phyloP scores from a whole-genome alignment of 306 rosid genomes.

The Castanea mollissima region DNA sequence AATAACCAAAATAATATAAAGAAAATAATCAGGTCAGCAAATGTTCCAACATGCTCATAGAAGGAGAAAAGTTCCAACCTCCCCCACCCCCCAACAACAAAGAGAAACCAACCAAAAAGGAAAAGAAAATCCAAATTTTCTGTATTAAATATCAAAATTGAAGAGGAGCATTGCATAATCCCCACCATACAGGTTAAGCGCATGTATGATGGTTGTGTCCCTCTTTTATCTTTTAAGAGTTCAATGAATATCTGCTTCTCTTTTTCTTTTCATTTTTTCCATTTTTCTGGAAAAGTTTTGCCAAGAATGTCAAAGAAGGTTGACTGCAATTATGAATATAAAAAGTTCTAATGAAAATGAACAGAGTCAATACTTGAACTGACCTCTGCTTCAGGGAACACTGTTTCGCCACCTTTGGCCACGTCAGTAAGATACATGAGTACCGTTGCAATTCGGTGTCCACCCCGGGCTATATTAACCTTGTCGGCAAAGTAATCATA shows the following conservation, averaged over 20 bases:
- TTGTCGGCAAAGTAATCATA: slow-evolving; percentile 84
- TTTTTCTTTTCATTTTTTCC: too few relatives aligned
- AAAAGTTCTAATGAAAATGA: slow-evolving; percentile 3
- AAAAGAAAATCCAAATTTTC: background rate
- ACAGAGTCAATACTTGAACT: slow-evolving; percentile 26
- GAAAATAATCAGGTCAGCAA: background rate
- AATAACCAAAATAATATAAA: slow-evolving; percentile 24
- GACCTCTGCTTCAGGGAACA: slow-evolving; percentile 92
- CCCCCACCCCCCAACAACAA: too few relatives aligned
- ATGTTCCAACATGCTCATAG: background rate
- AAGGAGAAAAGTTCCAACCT: background rate
- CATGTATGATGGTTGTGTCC: background rate
- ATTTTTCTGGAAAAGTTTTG: background rate
- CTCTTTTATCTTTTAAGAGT: slow-evolving; percentile 4
- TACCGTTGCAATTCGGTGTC: slow-evolving; percentile 89
- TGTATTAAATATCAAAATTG: background rate
- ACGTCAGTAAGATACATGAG: slow-evolving; percentile 91
- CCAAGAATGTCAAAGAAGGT: slow-evolving; percentile 2
- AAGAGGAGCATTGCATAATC: slow-evolving; percentile 1
- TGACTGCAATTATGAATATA: slow-evolving; percentile 6
- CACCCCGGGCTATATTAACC: slow-evolving; percentile 89
- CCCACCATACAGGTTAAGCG: slow-evolving; percentile 5
- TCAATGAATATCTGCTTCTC: background rate
- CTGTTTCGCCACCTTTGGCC: slow-evolving; percentile 92
- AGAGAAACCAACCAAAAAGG: background rate